phyloP scores from a whole-genome alignment of 2,329 filamentous ascomycete species.

The Ceratocystis eucalypticola region DNA sequence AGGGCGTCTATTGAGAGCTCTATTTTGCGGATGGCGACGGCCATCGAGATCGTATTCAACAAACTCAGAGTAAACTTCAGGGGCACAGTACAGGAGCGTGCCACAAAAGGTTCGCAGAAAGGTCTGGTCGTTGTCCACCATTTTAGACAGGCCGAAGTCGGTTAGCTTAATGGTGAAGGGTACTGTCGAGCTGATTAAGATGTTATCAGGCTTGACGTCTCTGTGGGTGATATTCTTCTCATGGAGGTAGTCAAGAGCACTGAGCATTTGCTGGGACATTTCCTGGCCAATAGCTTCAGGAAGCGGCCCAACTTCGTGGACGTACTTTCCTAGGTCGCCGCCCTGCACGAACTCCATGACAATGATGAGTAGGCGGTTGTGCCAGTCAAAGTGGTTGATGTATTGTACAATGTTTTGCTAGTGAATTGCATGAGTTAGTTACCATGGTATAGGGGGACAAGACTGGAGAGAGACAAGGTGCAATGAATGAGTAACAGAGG shows the following conservation, averaged over 20 bases:
- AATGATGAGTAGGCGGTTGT: constrained; percentile 76
- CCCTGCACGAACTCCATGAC: constrained; percentile 85
- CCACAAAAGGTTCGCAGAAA: constrained; percentile 95
- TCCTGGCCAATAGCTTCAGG: constrained; percentile 53
- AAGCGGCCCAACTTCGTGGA: constrained; percentile 49
- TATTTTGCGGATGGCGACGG: constrained; percentile 46
- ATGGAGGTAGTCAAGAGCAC: constrained; percentile 78
- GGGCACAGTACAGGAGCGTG: constrained; percentile 87
- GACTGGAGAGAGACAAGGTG: constrained; percentile 13
- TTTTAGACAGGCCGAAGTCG: constrained; percentile 93
- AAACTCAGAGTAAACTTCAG: constrained; percentile 79
- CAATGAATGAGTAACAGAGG: neutral
- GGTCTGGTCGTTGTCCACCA: constrained; percentile 77
- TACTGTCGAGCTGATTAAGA: constrained; percentile 59
- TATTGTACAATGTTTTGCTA: constrained; percentile 70
- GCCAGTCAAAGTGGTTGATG: constrained; percentile 74
- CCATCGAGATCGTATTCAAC: constrained; percentile 55
- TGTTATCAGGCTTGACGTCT: constrained; percentile 98
- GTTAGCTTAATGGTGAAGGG: constrained; percentile 81
- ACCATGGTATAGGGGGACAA: constrained; percentile 17
- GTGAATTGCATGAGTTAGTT: constrained; percentile 33
- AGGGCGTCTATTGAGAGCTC: constrained; percentile 22
- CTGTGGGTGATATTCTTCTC: constrained; percentile 82
- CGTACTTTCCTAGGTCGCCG: constrained; percentile 68
- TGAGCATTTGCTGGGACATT: constrained; percentile 64